Percentiles rank a stretch among this genome's conserved stretches.
These are phyloP conservation scores for Pseudonectria foliicola DNA, from an alignment of 2,329 filamentous ascomycete species.

Conservation along the genomic window DNA sequence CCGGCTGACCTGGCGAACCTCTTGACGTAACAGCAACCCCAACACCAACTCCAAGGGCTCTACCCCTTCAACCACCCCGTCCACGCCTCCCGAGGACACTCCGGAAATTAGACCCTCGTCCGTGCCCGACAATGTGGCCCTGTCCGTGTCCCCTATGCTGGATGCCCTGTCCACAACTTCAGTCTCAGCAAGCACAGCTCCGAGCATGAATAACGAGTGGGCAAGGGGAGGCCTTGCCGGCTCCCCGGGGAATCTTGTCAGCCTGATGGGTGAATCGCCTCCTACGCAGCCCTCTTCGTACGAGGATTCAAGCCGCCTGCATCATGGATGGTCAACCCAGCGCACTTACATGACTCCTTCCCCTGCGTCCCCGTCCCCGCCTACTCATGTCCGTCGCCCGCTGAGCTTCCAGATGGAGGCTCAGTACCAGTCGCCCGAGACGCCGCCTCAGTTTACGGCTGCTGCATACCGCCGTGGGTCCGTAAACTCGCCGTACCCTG, in stretches of 20 bases:
- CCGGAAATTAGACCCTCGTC: conserved; percentile 38
- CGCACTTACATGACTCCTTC: conserved; percentile 38
- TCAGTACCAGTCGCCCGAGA: conserved; percentile 35
- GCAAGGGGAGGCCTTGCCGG: conserved; percentile 36
- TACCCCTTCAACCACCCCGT: conserved; percentile 33
- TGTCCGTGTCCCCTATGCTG: conserved; percentile 38
- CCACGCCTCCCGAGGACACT: conserved; percentile 37
- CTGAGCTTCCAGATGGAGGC: conserved; percentile 49
- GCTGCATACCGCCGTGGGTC: conserved; percentile 38
- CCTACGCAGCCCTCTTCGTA: conserved; percentile 47
- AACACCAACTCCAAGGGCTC: conserved; percentile 28
- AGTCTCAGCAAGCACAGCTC: conserved; percentile 41
- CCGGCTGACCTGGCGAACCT: conserved; percentile 16
- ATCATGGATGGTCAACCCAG: conserved; percentile 40
- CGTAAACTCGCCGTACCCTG: conserved; percentile 43
- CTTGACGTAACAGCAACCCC: conserved; percentile 21
- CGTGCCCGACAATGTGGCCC: conserved; percentile 36
- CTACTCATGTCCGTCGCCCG: conserved; percentile 34
- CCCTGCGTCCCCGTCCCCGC: conserved; percentile 35
- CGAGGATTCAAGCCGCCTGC: conserved; percentile 37
- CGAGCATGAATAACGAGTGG: conserved; percentile 42
- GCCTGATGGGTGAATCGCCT: conserved; percentile 44
- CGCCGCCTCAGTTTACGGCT: conserved; percentile 29
- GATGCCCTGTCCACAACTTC: conserved; percentile 42
- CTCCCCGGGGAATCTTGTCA: conserved; percentile 48